Evolutionary conservation across 2,329 filamentous ascomycete genomes (phyloP), one percentile per base, ranked within the genome.

Genomic region (Helotiales sp.): DNA sequence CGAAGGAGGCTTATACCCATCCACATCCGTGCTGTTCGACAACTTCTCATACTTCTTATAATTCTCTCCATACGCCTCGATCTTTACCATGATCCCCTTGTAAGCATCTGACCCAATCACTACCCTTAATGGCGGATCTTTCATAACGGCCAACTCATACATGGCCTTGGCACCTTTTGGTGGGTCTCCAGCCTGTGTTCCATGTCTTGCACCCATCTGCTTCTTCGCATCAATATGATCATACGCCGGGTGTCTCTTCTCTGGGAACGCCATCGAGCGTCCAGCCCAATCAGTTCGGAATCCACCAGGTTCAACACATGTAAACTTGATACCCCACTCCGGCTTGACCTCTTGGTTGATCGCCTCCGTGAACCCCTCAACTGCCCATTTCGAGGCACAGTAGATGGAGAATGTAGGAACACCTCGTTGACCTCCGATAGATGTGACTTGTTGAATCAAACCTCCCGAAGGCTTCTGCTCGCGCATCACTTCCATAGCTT

Each of bases 61-160:
- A 36, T 78, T 76, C 61, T 80, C 75, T 30, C 72, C 55, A 49
- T 80, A 81, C 12, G 71, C 69, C 42, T 83, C 76, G 22, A 83
- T 73, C 71, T 84, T 84, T 0, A 70, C 65, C 62, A 73, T 78
- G 22, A 85, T 76, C 4, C 62, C 71, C 1, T 66, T 64, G 67
- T 79, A 84, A 0, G 79, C 79, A 69, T 85, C 82, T 0, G 74
- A 80, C 0, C 82, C 82, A 10, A 85, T 72, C 0, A 81, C 74
- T 13, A 81, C 75, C 29, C 82, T 72, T 7, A 85, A 63, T 3
- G 82, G 82, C 2, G 78, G 79, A 13, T 81, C 75, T 12, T 79
- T 65, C 74, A 80, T 76, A 34, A 77, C 73, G 1, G 79, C 81
- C 15, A 85, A 65, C 52, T 85, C 78, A 62, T 83, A 82, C 71